These are phyloP conservation scores for Fusarium sp. DNA, from an alignment of 2,329 filamentous ascomycete genomes.

Conservation along the genomic window DNA sequence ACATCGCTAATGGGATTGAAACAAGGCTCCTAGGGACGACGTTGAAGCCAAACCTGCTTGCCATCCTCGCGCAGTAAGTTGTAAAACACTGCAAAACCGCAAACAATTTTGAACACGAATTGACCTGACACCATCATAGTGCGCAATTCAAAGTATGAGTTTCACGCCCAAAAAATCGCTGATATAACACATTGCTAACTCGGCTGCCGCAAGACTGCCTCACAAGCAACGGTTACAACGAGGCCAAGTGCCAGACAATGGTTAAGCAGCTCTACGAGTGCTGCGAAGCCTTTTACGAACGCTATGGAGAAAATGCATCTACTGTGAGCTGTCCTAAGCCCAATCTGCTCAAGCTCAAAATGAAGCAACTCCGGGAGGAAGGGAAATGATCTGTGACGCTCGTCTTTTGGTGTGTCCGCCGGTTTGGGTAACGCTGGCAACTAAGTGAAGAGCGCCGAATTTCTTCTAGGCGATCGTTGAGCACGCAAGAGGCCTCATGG, in stretches of 20 bases:
- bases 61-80: slow-evolving; percentile 82
- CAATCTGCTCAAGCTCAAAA: slow-evolving; percentile 81
- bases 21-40: slow-evolving; percentile 70
- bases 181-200: slow-evolving; percentile 9
- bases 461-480: slow-evolving; percentile 96
- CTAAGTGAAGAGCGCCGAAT: slow-evolving; percentile 77
- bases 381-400: slow-evolving; percentile 61
- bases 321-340: slow-evolving; percentile 89
- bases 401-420: slow-evolving; percentile 58
- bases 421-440: slow-evolving; percentile 69
- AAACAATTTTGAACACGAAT: neutral
- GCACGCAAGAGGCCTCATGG: slow-evolving; percentile 88
- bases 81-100: neutral
- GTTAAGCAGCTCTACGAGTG: slow-evolving; percentile 93
- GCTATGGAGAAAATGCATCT: slow-evolving; percentile 79
- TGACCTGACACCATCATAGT: slow-evolving; percentile 63
- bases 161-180: neutral
- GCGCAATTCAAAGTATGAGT: slow-evolving; percentile 84
- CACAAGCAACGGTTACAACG: slow-evolving; percentile 84
- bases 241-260: slow-evolving; percentile 81
- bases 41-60: slow-evolving; percentile 82
- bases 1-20: slow-evolving; percentile 14
- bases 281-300: slow-evolving; percentile 88
- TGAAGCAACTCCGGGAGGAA: slow-evolving; percentile 75
- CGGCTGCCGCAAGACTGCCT: slow-evolving; percentile 76